phyloP scores from a whole-genome alignment of 2,329 filamentous ascomycete genomes.

The Dactylellina sp. region DNA sequence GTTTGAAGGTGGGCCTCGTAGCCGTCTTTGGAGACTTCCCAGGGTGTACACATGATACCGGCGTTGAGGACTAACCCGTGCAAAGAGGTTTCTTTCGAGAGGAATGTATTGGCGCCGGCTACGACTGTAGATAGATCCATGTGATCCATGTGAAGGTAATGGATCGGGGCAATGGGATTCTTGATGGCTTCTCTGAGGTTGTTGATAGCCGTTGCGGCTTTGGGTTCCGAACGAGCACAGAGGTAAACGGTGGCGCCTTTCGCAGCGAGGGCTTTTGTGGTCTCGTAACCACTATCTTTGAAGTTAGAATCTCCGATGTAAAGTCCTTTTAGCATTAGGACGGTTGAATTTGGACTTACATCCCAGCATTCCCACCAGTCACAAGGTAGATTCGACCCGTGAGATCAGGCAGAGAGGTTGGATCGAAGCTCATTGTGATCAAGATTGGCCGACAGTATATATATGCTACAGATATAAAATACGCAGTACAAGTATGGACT shows the following conservation, averaged over 20 bases:
- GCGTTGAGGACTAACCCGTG: constrained; percentile 58
- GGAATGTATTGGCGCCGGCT: constrained; percentile 48
- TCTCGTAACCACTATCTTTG: constrained; percentile 52
- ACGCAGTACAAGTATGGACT: too few species aligned
- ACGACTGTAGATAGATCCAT: constrained; percentile 57
- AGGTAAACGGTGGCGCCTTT: constrained; percentile 66
- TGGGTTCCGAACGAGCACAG: constrained; percentile 64
- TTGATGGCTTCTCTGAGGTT: constrained; percentile 62
- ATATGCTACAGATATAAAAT: too few species aligned
- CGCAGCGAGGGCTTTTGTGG: constrained; percentile 48
- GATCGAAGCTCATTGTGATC: constrained; percentile 20
- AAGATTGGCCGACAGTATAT: not conserved
- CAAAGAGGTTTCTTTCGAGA: constrained; percentile 55
- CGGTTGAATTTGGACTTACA: constrained; percentile 30
- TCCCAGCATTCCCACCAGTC: constrained; percentile 58
- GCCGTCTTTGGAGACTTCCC: constrained; percentile 53
- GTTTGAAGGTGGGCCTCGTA: constrained; percentile 65
- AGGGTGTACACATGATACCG: constrained; percentile 45
- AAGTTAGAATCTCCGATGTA: too few species aligned
- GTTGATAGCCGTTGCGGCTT: constrained; percentile 64
- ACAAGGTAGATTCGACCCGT: constrained; percentile 56
- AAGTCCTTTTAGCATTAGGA: not conserved
- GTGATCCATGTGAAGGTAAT: constrained; percentile 58
- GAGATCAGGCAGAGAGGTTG: constrained; percentile 35
- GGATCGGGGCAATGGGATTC: constrained; percentile 54